Evolutionary conservation across 2,329 filamentous ascomycete species (phyloP).

Genomic region (Colletotrichum sp.): DNA sequence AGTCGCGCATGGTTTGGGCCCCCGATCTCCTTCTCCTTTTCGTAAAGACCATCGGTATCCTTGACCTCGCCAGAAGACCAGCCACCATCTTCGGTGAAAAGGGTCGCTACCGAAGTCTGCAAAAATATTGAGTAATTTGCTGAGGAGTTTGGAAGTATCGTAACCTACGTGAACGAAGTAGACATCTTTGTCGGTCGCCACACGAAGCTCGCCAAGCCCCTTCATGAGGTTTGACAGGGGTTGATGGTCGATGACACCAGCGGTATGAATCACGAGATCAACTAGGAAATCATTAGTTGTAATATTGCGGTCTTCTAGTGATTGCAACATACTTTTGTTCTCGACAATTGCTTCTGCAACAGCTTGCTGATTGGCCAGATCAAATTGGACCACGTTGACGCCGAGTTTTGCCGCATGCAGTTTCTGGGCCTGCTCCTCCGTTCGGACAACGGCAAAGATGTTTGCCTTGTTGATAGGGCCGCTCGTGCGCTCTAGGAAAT

Average conservation of each 20-base stretch:
- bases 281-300: slow-evolving; percentile 27
- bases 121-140: too few relatives aligned
- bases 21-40: slow-evolving; percentile 31
- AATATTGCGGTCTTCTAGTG: background rate
- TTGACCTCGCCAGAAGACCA: slow-evolving; percentile 34
- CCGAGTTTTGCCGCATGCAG: slow-evolving; percentile 30
- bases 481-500: slow-evolving; percentile 28
- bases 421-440: slow-evolving; percentile 33
- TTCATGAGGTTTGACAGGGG: slow-evolving; percentile 32
- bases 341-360: slow-evolving; percentile 24
- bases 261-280: slow-evolving; percentile 39
- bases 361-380: slow-evolving; percentile 33
- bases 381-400: slow-evolving; percentile 32
- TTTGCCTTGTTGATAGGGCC: slow-evolving; percentile 25
- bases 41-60: slow-evolving; percentile 33
- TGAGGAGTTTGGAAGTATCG: background rate
- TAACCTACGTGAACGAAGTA: slow-evolving; percentile 29
- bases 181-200: slow-evolving; percentile 26
- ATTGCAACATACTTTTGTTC: slow-evolving; percentile 27
- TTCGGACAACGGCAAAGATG: slow-evolving; percentile 36
- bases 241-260: slow-evolving; percentile 31
- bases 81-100: slow-evolving; percentile 31
- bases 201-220: slow-evolving; percentile 34
- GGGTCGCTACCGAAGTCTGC: slow-evolving; percentile 31
- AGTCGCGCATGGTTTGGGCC: slow-evolving; percentile 29